Base-by-base conservation (phyloP, 2,329 filamentous ascomycete species). In the Fusarium nygamai region DNA sequence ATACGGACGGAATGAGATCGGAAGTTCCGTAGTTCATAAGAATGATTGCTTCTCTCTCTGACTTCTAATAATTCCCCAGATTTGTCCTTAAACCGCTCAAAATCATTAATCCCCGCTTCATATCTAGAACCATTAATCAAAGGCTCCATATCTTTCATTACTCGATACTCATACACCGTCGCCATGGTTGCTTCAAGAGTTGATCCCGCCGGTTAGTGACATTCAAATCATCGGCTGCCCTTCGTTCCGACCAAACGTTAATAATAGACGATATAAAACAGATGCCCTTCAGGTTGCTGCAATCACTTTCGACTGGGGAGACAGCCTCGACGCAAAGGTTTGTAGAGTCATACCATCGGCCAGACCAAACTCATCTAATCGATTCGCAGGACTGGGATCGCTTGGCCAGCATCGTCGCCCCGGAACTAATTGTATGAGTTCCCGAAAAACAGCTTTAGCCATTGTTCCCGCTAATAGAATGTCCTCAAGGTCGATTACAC, bases 271-370 rank as follows among this genome's bases (percentile, higher is more conserved):
- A 5, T 7, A 2, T 10, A 20, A 48, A 33, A 24, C 4, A 51
- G 48, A 65, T 14, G 63, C 61, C 3, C 5, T 66, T 3, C 29
- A 66, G 9, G 20, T 66, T 22, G 13, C 47, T 8, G 39, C 63
- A 14, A 34, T 66, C 9, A 66, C 63, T 1, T 66, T 66, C 4
- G 63, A 66, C 13, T 66, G 63, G 63, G 63, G 61, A 16, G 61
- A 66, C 1, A 56, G 63, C 2, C 20, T 66, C 2, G 63, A 66
- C 11, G 24, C 47, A 19, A 66, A 66, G 39, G 63, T 65, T 20
- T 20, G 33, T 27, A 33, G 4, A 8, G 5, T 12, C 7, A 16
- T 24, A 4, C 17, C 3, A 38, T 14, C 1, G 10, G 7, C 27
- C 6, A 22, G 27, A 8, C 6, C 24, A 38, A 12, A 33, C 14